These are phyloP conservation scores for Pseudogymnoascus sp. DNA, from an alignment of 2,329 filamentous ascomycete species.

Conservation along the genomic window DNA sequence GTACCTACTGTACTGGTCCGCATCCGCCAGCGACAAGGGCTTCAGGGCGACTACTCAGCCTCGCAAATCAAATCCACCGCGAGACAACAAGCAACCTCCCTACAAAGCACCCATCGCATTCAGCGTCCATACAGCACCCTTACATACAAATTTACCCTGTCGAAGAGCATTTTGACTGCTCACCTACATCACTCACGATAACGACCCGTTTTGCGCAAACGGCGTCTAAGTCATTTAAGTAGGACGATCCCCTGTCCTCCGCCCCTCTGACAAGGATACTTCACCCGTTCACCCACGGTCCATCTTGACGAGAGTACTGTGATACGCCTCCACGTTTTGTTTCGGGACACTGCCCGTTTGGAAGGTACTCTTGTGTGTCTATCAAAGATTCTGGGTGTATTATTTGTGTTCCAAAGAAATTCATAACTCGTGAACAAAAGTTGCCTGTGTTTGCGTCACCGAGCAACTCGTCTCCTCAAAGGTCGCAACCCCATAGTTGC, in stretches of 20 bases:
- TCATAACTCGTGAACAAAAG: not conserved
- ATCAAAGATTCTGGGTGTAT: not conserved
- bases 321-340: slow-evolving; percentile 4
- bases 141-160: not conserved
- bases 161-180: not conserved
- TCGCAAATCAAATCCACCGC: not conserved
- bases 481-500: slow-evolving; percentile 3
- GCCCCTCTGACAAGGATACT: slow-evolving; percentile 1
- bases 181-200: not conserved
- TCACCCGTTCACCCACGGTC: not conserved
- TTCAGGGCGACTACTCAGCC: not conserved
- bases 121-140: not conserved
- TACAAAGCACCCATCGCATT: not conserved
- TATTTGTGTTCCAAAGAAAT: not conserved
- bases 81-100: not conserved
- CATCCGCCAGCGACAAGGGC: not conserved
- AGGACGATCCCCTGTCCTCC: slow-evolving; percentile 1
- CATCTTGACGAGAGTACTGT: not conserved
- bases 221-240: slow-evolving; percentile 1
- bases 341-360: not conserved
- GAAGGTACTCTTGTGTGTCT: not conserved
- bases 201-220: not conserved
- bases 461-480: not conserved
- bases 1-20: not conserved
- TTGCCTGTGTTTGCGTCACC: not conserved